Conservation (phyloP, 495 filamentous ascomycete species). For the Astrocystis sublimbata region DNA sequence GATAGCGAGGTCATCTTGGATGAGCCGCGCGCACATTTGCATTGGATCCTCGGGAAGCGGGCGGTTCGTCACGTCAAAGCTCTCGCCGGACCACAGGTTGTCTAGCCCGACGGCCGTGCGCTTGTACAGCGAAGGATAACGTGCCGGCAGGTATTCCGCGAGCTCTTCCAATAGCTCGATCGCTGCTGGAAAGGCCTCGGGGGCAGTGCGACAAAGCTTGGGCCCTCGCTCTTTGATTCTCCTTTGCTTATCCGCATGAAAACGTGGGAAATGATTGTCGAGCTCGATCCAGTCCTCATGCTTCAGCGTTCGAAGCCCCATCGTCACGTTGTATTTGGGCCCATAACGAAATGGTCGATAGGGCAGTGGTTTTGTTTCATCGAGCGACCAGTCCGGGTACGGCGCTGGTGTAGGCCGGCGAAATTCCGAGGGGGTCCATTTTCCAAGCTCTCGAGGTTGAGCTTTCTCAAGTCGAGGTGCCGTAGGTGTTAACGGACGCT, state of each 20-base stretch:
- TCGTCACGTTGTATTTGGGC: conserved; percentile 69
- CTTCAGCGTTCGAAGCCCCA: conserved; percentile 77
- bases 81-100: conserved; percentile 72
- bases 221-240: conserved; percentile 70
- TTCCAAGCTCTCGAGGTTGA: conserved; percentile 39
- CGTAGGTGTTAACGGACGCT: conserved; percentile 27
- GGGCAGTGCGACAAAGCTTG: conserved; percentile 70
- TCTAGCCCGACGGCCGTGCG: conserved; percentile 66
- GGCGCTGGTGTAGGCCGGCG: conserved; percentile 64
- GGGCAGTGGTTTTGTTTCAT: conserved; percentile 70
- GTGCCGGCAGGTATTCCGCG: conserved; percentile 70
- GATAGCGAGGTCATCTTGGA: conserved; percentile 84
- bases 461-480: conserved; percentile 19
- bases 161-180: conserved; percentile 81
- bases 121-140: conserved; percentile 74
- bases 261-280: conserved; percentile 78
- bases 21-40: conserved; percentile 67
- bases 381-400: conserved; percentile 71
- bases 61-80: conserved; percentile 66
- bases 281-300: conserved; percentile 89
- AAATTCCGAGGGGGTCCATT: conserved; percentile 73
- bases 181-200: conserved; percentile 74
- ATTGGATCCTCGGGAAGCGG: conserved; percentile 82
- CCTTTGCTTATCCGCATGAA: conserved; percentile 70
- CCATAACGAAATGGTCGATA: conserved; percentile 87